Evolutionary conservation across 2,329 filamentous ascomycete species (phyloP), one percentile per base, ranked within the genome.

Genomic region (Thielaviopsis punctulata): DNA sequence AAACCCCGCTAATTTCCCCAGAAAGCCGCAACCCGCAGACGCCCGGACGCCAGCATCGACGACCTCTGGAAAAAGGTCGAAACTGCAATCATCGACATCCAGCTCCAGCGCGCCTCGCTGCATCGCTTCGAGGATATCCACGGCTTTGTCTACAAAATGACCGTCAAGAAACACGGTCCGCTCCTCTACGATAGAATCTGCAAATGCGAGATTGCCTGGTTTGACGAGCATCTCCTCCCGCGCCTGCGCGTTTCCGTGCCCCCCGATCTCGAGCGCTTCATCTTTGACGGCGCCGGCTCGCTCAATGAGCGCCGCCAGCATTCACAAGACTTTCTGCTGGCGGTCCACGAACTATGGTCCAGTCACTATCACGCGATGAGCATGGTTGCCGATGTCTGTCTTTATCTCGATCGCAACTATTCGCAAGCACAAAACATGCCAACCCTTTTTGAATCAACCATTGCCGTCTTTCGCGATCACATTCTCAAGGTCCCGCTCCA

Each of bases 91-190:
- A 73, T 72, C 53, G 86, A 95, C 62, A 96, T 98, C 49, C 89
- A 96, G 68, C 84, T 80, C 54, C 89, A 93, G 64, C 92, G 94
- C 64, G 88, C 88, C 55, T 93, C 88, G 9, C 75, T 76, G 15
- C 77, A 98, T 2, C 95, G 89, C 1, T 98, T 95, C 69, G 92
- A 98, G 65, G 84, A 94, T 61, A 77, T 98, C 1, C 98, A 98
- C 68, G 84, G 92, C 54, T 85, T 85, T 52, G 86, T 87, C 4
- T 98, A 98, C 68, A 90, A 92, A 64, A 86, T 96, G 19, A 90
- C 96, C 1, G 69, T 95, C 33, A 85, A 84, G 66, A 93, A 90
- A 68, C 83, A 88, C 59, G 89, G 89, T 23, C 79, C 84, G 30
- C 71, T 81, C 10, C 73, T 98, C 1, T 96, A 96, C 66, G 76